A percentile compares a stretch with the other conserved stretches of the same genome.
These are phyloP conservation scores for Simplicillium sp. DNA, from an alignment of 2,329 filamentous ascomycete genomes.

Conservation along the genomic window DNA sequence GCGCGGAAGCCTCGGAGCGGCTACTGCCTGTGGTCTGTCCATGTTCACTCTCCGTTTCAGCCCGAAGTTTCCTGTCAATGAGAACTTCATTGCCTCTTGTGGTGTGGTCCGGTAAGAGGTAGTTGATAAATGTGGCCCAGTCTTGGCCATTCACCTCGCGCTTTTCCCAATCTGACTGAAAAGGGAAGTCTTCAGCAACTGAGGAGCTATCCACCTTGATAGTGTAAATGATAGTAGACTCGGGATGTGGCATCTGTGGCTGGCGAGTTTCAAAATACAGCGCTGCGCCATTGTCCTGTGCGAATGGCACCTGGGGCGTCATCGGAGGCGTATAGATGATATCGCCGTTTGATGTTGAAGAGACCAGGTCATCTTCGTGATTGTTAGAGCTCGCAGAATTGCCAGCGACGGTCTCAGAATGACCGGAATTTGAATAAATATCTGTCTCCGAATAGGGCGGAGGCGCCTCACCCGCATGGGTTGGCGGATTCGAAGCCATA, in stretches of 20 bases:
- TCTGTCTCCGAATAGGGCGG: slow-evolving; percentile 51
- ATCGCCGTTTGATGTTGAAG: slow-evolving; percentile 31
- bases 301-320: slow-evolving; percentile 27
- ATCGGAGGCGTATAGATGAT: slow-evolving; percentile 42
- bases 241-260: slow-evolving; percentile 13
- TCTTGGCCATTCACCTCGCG: slow-evolving; percentile 41
- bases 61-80: slow-evolving; percentile 37
- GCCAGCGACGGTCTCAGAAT: slow-evolving; percentile 15
- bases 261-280: slow-evolving; percentile 38
- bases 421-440: slow-evolving; percentile 36
- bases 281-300: slow-evolving; percentile 13
- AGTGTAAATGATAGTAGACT: slow-evolving; percentile 20
- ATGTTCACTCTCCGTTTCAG: slow-evolving; percentile 23
- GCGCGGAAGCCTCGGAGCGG: slow-evolving; percentile 25
- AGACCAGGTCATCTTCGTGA: slow-evolving; percentile 24
- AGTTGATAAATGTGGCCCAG: slow-evolving; percentile 51
- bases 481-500: neutral
- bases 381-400: slow-evolving; percentile 18
- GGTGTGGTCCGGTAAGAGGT: slow-evolving; percentile 40
- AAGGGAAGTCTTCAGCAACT: slow-evolving; percentile 34
- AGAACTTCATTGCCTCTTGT: slow-evolving; percentile 33
- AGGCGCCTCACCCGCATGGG: slow-evolving; percentile 26
- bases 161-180: slow-evolving; percentile 22
- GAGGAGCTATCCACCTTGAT: slow-evolving; percentile 24
- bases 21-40: slow-evolving; percentile 14